A percentile compares a stretch with the other conserved stretches of the same genome.
Evolutionary conservation across 2,329 filamentous ascomycete species (phyloP).

Genomic region (Cercospora zeina): DNA sequence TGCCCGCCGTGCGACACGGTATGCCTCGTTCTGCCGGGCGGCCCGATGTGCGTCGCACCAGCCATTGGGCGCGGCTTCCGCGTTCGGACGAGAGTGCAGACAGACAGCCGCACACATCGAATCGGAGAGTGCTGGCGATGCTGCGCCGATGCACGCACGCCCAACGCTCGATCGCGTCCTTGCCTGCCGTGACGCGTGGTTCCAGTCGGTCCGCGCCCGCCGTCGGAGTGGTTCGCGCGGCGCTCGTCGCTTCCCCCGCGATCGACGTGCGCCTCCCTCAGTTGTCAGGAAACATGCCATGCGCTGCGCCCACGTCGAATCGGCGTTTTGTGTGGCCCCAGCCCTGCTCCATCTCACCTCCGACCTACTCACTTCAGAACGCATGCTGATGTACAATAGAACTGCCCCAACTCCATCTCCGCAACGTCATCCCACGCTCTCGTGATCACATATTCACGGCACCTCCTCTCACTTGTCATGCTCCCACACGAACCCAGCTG

Average conservation of each 20-base stretch:
- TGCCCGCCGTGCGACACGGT: constrained; percentile 12
- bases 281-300: constrained; percentile 12
- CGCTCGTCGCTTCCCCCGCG: constrained; percentile 8
- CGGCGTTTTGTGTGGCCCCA: constrained; percentile 9
- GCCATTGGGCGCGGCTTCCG: constrained; percentile 21
- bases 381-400: background rate
- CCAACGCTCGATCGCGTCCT: too few species aligned
- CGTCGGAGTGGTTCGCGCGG: constrained; percentile 15
- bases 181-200: constrained; percentile 27
- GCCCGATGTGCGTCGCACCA: constrained; percentile 21
- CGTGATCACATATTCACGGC: constrained; percentile 17
- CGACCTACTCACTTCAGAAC: background rate
- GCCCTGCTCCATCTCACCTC: constrained; percentile 14
- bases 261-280: constrained; percentile 13
- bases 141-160: constrained; percentile 15
- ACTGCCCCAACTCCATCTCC: constrained; percentile 13
- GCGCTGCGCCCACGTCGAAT: constrained; percentile 4
- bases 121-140: constrained; percentile 10
- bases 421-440: constrained; percentile 25
- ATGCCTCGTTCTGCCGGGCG: constrained; percentile 12
- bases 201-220: constrained; percentile 25
- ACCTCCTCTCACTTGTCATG: constrained; percentile 20
- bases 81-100: constrained; percentile 18
- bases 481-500: constrained; percentile 10
- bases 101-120: constrained; percentile 1